phyloP scores from a whole-genome alignment of 176 grass and related monocot species.

The Avena eriantha region DNA sequence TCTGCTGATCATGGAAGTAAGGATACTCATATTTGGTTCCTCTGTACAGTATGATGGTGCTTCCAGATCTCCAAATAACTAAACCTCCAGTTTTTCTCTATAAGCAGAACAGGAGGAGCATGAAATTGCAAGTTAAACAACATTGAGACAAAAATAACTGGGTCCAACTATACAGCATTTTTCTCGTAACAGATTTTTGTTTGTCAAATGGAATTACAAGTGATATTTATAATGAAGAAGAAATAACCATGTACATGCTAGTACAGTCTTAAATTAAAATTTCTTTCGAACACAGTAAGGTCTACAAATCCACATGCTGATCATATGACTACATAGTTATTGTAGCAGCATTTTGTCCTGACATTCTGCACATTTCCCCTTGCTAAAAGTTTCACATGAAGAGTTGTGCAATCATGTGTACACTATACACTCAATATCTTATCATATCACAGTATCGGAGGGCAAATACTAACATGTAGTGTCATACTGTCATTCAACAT shows the following conservation, averaged over 20 bases:
- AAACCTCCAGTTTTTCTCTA: constrained; percentile 94
- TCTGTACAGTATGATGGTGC: constrained; percentile 85
- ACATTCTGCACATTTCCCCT: not conserved
- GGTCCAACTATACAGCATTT: not conserved
- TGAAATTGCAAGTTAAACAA: constrained; percentile 14
- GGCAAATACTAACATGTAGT: not conserved
- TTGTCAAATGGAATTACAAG: constrained; percentile 28
- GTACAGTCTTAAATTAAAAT: no score
- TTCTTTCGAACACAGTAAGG: no score
- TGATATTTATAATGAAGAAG: not conserved
- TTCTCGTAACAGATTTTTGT: not conserved
- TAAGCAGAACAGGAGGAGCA: constrained; percentile 31
- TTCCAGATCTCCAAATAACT: constrained; percentile 96
- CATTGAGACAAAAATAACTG: not conserved
- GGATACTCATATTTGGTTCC: constrained; percentile 84
- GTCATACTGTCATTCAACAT: not conserved
- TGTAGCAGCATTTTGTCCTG: not conserved
- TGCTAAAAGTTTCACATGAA: not conserved
- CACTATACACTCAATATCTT: not conserved
- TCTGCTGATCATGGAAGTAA: constrained; percentile 55
- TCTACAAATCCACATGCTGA: no score
- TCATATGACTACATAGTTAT: not conserved
- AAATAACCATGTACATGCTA: not conserved
- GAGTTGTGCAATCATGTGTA: constrained; percentile 7
- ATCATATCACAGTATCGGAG: not conserved